phyloP scores from a whole-genome alignment of 352 stramenopile species.

The Saprolegnia parasitica region DNA sequence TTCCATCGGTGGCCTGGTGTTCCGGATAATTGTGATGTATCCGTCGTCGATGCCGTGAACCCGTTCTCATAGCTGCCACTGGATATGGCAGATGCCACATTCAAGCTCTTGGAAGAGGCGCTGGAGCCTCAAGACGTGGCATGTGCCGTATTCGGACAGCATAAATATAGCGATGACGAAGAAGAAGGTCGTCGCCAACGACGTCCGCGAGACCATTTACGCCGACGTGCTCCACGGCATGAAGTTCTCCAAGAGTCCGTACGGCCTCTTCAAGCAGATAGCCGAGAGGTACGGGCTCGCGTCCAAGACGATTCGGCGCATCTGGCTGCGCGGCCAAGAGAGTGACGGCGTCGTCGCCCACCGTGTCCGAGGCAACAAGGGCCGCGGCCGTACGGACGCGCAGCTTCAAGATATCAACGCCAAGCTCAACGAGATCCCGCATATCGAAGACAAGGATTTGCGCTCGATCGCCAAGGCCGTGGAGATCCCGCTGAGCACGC shows the following conservation, averaged over 20 bases:
- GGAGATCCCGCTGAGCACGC: not conserved
- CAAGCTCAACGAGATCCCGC: constrained; percentile 15
- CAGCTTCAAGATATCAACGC: constrained; percentile 11
- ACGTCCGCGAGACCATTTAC: constrained; percentile 5
- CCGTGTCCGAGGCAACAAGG: constrained; percentile 7
- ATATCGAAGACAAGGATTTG: constrained; percentile 11
- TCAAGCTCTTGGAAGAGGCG: no score
- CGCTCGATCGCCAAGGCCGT: constrained; percentile 10
- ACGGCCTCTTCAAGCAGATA: constrained; percentile 15
- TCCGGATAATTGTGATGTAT: not conserved
- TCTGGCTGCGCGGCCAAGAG: constrained; percentile 7
- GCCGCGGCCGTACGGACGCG: not conserved
- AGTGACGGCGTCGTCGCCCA: not conserved
- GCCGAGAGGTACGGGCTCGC: constrained; percentile 7
- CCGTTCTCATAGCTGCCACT: not conserved
- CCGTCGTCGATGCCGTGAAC: no score
- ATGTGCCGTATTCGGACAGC: not conserved
- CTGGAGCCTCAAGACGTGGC: no score
- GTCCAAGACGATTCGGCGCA: constrained; percentile 14
- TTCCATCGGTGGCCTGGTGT: not conserved
- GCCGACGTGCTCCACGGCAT: constrained; percentile 8
- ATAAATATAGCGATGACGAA: constrained; percentile 1
- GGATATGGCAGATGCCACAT: not conserved
- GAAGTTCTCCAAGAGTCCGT: constrained; percentile 17
- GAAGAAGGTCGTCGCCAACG: constrained; percentile 15